Evolutionary conservation across 495 filamentous ascomycete genomes (phyloP).

Genomic region (Amniculicola lignicola): DNA sequence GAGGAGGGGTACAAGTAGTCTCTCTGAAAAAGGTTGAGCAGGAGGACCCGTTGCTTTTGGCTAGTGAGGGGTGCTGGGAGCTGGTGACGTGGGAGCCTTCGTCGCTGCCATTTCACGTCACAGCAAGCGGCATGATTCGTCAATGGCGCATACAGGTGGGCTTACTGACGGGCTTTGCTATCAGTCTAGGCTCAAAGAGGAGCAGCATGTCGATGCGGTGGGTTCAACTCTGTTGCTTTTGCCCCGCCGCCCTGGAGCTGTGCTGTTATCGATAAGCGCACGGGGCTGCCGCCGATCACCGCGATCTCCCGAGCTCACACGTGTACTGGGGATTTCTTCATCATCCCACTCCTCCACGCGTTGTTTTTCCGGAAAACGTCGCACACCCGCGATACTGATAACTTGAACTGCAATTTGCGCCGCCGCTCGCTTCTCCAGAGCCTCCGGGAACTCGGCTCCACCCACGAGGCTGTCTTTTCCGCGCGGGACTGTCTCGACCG

Average conservation of each 20-base stretch:
- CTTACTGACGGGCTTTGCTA: constrained; percentile 2
- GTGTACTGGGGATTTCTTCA: neutral
- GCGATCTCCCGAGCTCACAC: neutral
- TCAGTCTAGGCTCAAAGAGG: constrained; percentile 3
- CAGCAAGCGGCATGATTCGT: neutral
- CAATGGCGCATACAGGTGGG: neutral
- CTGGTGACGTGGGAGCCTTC: constrained; percentile 17
- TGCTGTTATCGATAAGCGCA: constrained; percentile 17
- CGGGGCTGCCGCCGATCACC: too few relatives aligned
- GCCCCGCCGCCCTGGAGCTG: constrained; percentile 6
- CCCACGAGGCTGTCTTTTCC: too few relatives aligned
- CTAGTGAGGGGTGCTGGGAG: constrained; percentile 11
- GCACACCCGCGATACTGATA: too few relatives aligned
- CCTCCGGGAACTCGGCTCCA: too few relatives aligned
- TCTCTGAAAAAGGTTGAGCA: constrained; percentile 4
- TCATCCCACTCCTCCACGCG: constrained; percentile 4
- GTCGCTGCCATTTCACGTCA: constrained; percentile 3
- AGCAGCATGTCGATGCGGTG: constrained; percentile 5
- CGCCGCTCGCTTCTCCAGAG: too few relatives aligned
- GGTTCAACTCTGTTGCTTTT: constrained; percentile 2
- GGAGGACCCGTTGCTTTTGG: constrained; percentile 10
- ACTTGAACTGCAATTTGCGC: too few relatives aligned
- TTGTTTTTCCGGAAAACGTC: constrained; percentile 14
- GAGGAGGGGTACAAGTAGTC: constrained; percentile 28
- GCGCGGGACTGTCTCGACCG: too few relatives aligned